Evolutionary conservation across 208 protist genomes (phyloP).

Genomic region (Angomonas ambiguus): DNA sequence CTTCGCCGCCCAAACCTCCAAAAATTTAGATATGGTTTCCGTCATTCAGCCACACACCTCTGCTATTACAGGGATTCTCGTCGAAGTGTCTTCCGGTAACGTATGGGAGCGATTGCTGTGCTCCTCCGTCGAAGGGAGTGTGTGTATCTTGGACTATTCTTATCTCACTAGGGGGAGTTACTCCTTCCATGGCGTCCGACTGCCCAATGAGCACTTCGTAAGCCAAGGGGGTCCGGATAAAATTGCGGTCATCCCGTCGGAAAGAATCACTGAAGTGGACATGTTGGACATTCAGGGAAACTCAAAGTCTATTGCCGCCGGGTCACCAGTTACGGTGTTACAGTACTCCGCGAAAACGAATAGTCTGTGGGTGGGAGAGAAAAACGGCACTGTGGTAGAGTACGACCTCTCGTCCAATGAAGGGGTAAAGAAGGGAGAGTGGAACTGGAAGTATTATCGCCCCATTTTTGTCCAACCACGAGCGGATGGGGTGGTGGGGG

Average conservation of each 20-base stretch:
- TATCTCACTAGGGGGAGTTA: not conserved
- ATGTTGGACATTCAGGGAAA: not conserved
- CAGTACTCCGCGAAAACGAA: not conserved
- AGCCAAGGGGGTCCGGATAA: not conserved
- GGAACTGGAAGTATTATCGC: not conserved
- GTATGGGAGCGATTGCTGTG: conserved; percentile 49
- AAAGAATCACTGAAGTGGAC: not conserved
- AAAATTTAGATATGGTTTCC: conserved; percentile 20
- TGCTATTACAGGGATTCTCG: conserved; percentile 45
- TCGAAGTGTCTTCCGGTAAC: conserved; percentile 38
- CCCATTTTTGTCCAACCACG: not conserved
- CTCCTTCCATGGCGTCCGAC: not conserved
- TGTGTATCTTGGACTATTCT: conserved; percentile 37
- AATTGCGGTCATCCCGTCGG: not conserved
- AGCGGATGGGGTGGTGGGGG: not conserved
- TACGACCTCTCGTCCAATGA: not conserved
- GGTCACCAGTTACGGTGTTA: not conserved
- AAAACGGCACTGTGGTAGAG: conserved; percentile 6
- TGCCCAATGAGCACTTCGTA: not conserved
- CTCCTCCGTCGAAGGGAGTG: conserved; percentile 29
- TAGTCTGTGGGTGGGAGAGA: conserved; percentile 4
- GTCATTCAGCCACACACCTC: conserved; percentile 27
- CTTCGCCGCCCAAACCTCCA: conserved; percentile 33
- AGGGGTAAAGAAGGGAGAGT: not conserved
- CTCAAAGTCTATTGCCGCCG: not conserved